Conservation (phyloP, 495 filamentous ascomycete genomes). For the Staphylotrichum tortipilum region DNA sequence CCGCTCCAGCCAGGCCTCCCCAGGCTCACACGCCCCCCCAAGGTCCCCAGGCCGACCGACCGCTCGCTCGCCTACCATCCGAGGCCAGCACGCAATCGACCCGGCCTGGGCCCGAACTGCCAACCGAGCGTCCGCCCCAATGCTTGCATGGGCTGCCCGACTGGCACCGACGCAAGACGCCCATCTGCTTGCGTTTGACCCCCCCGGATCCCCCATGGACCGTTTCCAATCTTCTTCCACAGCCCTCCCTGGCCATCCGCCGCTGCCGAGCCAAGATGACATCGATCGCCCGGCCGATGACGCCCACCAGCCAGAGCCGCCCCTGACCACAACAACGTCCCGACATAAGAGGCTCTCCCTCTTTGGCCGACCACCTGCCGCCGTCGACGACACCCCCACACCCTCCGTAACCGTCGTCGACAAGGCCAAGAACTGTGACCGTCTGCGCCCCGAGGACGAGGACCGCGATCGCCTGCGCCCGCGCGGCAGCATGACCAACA, state of each 20-base stretch:
- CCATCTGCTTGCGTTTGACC: constrained; percentile 12
- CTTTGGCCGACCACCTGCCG: not conserved
- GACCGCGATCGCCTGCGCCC: constrained; percentile 23
- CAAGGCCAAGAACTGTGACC: constrained; percentile 30
- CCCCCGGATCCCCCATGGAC: constrained; percentile 18
- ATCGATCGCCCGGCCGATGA: constrained; percentile 20
- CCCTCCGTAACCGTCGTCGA: no score
- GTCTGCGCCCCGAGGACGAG: constrained; percentile 34
- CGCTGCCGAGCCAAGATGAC: constrained; percentile 19
- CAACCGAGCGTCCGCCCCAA: constrained; percentile 26
- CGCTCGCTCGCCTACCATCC: no score
- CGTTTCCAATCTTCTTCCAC: constrained; percentile 12
- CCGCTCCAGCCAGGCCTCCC: not conserved
- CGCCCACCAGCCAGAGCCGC: constrained; percentile 15
- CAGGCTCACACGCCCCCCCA: not conserved
- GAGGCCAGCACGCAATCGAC: constrained; percentile 29
- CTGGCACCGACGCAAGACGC: constrained; percentile 21
- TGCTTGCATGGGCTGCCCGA: constrained; percentile 24
- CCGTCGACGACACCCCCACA: no score
- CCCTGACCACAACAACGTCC: constrained; percentile 10
- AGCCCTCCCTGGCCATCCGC: constrained; percentile 14
- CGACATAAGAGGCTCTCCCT: constrained; percentile 9
- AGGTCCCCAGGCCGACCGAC: no score
- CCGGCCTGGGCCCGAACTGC: constrained; percentile 18
- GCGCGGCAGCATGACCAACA: constrained; percentile 31